These are phyloP conservation scores for Angomonas desouzai DNA, from an alignment of 208 protist genomes.

Conservation along the genomic window DNA sequence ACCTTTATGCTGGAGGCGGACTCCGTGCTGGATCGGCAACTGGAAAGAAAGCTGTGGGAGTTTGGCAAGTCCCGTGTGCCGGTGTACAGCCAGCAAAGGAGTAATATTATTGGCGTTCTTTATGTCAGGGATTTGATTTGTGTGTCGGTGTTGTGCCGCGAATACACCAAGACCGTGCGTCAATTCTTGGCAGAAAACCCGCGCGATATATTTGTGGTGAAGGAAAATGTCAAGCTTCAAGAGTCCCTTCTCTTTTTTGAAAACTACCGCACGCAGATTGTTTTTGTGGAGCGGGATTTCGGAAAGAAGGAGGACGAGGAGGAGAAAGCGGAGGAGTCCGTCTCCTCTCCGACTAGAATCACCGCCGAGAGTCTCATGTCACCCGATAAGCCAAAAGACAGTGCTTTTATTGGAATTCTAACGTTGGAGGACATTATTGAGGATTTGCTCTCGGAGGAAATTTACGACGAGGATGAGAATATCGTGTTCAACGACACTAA, in stretches of 20 bases:
- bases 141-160: slow-evolving; percentile 26
- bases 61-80: slow-evolving; percentile 72
- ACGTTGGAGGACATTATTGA: slow-evolving; percentile 84
- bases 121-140: slow-evolving; percentile 73
- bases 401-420: slow-evolving; percentile 48
- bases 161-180: slow-evolving; percentile 37
- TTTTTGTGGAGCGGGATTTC: slow-evolving; percentile 43
- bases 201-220: slow-evolving; percentile 49
- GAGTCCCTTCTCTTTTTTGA: slow-evolving; percentile 61
- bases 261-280: slow-evolving; percentile 39
- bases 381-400: slow-evolving; percentile 11
- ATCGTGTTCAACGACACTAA: slow-evolving; percentile 10
- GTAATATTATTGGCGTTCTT: slow-evolving; percentile 61
- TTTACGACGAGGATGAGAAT: slow-evolving; percentile 80
- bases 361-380: slow-evolving; percentile 6
- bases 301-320: neutral
- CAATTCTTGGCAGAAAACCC: slow-evolving; percentile 51
- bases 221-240: slow-evolving; percentile 33
- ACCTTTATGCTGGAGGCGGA: slow-evolving; percentile 47
- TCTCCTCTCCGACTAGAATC: neutral
- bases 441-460: slow-evolving; percentile 58
- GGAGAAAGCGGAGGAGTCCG: neutral
- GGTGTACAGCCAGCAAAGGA: slow-evolving; percentile 34
- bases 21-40: slow-evolving; percentile 27
- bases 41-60: slow-evolving; percentile 60